These are phyloP conservation scores for Fusarium burgessii DNA, from an alignment of 2,329 filamentous ascomycete genomes.

Conservation along the genomic window DNA sequence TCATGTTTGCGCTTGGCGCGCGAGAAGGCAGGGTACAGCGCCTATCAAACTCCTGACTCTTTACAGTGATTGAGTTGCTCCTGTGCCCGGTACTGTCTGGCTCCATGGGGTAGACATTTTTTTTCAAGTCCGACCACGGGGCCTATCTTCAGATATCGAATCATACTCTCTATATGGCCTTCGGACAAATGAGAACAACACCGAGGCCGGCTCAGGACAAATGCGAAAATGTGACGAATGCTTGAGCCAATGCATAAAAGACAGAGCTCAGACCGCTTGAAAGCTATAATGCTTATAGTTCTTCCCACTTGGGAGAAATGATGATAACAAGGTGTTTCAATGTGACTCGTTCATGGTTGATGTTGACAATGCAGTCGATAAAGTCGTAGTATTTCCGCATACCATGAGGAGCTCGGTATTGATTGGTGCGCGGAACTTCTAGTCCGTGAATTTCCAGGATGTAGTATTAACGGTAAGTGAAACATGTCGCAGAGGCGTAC, in stretches of 20 bases:
- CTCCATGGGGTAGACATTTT: not conserved
- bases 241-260: not conserved
- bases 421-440: not conserved
- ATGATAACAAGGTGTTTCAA: not conserved
- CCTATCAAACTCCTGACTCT: not conserved
- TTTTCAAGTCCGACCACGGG: not conserved
- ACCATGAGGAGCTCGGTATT: not conserved
- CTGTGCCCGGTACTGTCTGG: not conserved
- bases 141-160: not conserved
- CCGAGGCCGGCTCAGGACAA: not conserved
- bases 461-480: not conserved
- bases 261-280: not conserved
- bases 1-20: not conserved
- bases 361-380: not conserved
- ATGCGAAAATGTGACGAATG: not conserved
- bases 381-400: not conserved
- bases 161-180: not conserved
- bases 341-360: too few species aligned
- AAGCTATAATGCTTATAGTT: not conserved
- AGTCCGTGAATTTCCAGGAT: not conserved
- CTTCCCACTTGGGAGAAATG: not conserved
- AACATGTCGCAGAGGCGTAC: not conserved
- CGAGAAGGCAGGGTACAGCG: not conserved
- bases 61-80: not conserved
- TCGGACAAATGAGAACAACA: not conserved